Evolutionary conservation across 495 filamentous ascomycete species (phyloP), one percentile per base, ranked within the genome.

Genomic region (Neurospora cerealis): DNA sequence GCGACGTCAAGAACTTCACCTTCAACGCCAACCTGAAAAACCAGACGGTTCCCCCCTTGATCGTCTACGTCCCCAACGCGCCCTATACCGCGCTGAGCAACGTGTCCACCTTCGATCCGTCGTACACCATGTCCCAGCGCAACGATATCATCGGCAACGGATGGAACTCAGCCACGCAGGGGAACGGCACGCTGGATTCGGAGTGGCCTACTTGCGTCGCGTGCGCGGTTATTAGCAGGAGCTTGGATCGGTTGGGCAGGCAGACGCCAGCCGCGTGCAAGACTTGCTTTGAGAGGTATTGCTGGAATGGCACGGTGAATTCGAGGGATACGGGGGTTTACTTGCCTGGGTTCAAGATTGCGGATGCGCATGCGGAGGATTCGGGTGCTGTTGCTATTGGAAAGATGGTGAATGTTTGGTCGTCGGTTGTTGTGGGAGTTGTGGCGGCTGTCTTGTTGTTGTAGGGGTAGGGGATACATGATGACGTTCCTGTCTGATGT

Each of bases 41-140:
- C 8, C 77, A 79, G 73, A 77, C 73, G 74, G 48, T 77, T 0
- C 83, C 91, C 0, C 95, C 95, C 0, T 77, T 98, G 40, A 81
- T 98, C 74, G 92, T 98, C 74, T 98, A 98, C 82, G 76, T 98
- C n/a, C 92, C 95, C 70, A 97, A 97, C 80, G 83, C 87, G 17
- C 95, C 95, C 0, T 97, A 96, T 83, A 88, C 87, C 44, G 86
- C 85, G 75, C 76, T 85, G 60, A 91, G 88, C 77, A 98, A 98
- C 83, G 82, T 90, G 4, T 90, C 89, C 4, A 98, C 96, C 39
- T 93, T 91, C 79, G 81, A 88, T 44, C 83, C 88, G 4, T 76
- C 77, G 5, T 94, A 93, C 83, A 85, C 87, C 15, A 81, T 87
- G 76, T 83, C 77, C 7, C 77, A 93, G 79, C 90, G 95, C 69